Evolutionary conservation across 2,329 filamentous ascomycete species (phyloP).

Genomic region (Ilyonectria robusta): DNA sequence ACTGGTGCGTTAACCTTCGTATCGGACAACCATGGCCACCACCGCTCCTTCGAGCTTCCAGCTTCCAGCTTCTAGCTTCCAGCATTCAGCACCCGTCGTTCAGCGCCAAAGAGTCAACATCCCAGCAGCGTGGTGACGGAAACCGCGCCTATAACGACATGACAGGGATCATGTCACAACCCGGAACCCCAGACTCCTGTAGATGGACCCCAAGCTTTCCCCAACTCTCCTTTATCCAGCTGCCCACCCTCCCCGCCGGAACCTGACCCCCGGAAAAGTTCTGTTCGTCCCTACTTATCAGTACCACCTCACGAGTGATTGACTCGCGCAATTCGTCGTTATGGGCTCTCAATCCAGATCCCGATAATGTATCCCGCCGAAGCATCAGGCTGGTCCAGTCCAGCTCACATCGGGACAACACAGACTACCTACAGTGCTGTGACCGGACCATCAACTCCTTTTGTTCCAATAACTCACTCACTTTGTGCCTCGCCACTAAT

Average conservation of each 20-base stretch:
- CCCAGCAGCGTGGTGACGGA: constrained; percentile 21
- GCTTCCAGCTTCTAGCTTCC: neutral
- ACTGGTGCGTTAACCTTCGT: constrained; percentile 17
- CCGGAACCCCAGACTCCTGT: constrained; percentile 29
- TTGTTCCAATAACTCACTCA: neutral
- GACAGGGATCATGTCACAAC: constrained; percentile 25
- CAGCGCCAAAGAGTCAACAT: neutral
- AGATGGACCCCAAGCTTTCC: constrained; percentile 21
- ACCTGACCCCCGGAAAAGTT: constrained; percentile 3
- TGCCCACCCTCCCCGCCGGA: constrained; percentile 23
- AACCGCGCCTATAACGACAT: constrained; percentile 26
- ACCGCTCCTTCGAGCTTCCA: neutral
- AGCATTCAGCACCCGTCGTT: neutral
- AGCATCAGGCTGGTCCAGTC: neutral
- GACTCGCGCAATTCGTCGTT: neutral
- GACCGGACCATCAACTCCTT: neutral
- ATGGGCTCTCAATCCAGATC: neutral
- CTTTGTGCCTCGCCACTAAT: constrained; percentile 9
- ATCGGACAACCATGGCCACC: neutral
- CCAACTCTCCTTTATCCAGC: constrained; percentile 27
- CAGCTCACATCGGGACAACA: too few relatives aligned
- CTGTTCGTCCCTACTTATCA: constrained; percentile 8
- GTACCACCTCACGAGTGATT: neutral
- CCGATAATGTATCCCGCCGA: neutral
- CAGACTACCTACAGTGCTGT: neutral